phyloP scores from a whole-genome alignment of 345 rosid genomes.

The Hibiscus trionum region DNA sequence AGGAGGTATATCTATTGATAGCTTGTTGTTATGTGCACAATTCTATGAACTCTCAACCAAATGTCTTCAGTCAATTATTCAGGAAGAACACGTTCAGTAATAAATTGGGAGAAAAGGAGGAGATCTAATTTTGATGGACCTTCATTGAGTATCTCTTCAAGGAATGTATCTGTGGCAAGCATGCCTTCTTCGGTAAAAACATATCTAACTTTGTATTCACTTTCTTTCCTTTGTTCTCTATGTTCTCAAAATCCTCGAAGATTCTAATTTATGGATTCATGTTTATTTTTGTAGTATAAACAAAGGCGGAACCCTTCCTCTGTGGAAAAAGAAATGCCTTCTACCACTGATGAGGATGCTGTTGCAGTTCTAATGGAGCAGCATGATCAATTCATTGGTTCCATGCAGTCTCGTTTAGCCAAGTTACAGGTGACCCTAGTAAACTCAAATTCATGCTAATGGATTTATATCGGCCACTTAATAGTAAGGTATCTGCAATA shows the following conservation, averaged over 20 bases:
- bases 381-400: conserved; percentile 77
- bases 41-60: conserved; percentile 11
- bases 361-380: conserved; percentile 59
- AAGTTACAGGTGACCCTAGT: conserved; percentile 71
- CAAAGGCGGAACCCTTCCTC: conserved; percentile 48
- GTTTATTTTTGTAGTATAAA: conserved; percentile 26
- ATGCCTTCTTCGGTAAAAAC: conserved; percentile 42
- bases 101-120: conserved; percentile 78
- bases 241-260: not conserved
- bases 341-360: conserved; percentile 61
- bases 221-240: not conserved
- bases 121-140: conserved; percentile 52
- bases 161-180: conserved; percentile 33
- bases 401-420: conserved; percentile 84
- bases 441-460: conserved; percentile 16
- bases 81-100: conserved; percentile 62
- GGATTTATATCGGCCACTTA: not conserved
- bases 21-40: conserved; percentile 11
- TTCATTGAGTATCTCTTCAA: conserved; percentile 29
- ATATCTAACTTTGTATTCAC: not conserved
- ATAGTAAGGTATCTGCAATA: not conserved
- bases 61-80: conserved; percentile 12
- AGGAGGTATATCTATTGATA: conserved; percentile 48
- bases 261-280: conserved; percentile 9
- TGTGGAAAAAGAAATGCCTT: conserved; percentile 47